A percentile compares a stretch with the other conserved stretches of the same genome.
Evolutionary conservation across 1,284 basidiomycete species (phyloP).

Genomic region (Fomitiporia mediterranea): DNA sequence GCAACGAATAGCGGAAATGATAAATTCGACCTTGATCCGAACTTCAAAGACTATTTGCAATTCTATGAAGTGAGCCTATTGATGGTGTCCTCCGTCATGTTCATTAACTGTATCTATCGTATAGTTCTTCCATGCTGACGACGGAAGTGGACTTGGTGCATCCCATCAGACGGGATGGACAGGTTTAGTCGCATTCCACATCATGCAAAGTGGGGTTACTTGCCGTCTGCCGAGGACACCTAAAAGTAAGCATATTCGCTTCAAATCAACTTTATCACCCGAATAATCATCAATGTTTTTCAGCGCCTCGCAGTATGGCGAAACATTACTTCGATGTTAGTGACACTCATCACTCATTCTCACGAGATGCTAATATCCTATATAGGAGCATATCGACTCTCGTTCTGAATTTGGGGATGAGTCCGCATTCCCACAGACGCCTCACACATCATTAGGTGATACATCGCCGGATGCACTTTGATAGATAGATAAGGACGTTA

Average conservation of each 20-base stretch:
- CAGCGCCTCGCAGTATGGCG: constrained; percentile 84
- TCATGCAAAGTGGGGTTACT: constrained; percentile 79
- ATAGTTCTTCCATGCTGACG: constrained; percentile 94
- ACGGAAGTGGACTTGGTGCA: constrained; percentile 87
- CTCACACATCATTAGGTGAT: constrained; percentile 64
- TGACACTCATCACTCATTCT: constrained; percentile 17
- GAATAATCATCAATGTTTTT: constrained; percentile 26
- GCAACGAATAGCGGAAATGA: constrained; percentile 90
- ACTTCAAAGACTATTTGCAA: constrained; percentile 95
- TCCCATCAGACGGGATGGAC: constrained; percentile 99
- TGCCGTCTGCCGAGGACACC: constrained; percentile 87
- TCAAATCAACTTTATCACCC: constrained; percentile 13
- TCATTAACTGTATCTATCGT: constrained; percentile 6
- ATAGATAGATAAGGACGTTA: constrained; percentile 2
- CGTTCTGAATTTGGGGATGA: constrained; percentile 70
- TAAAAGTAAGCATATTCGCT: constrained; percentile 58
- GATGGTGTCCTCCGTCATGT: constrained; percentile 4
- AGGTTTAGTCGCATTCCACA: constrained; percentile 88
- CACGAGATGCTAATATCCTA: constrained; percentile 1
- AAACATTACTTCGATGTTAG: constrained; percentile 91
- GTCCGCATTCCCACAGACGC: constrained; percentile 54
- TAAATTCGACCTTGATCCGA: constrained; percentile 87
- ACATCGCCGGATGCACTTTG: constrained; percentile 74
- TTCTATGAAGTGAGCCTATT: constrained; percentile 76
- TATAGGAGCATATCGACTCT: constrained; percentile 68